These are phyloP conservation scores for Vitis rupestris DNA, from an alignment of 164 flowering plant species.

Conservation along the genomic window DNA sequence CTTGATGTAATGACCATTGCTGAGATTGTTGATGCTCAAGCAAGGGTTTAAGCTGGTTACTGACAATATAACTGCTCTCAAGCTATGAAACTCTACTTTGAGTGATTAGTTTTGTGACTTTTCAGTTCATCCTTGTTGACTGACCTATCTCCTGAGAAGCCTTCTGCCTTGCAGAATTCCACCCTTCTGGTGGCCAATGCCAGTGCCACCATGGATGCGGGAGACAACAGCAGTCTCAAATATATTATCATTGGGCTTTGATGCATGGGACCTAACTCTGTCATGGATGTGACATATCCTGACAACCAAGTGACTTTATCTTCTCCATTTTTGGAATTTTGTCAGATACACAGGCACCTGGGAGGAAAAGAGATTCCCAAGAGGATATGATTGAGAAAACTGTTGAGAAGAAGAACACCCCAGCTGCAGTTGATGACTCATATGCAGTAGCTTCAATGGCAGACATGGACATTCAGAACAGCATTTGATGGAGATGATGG, in stretches of 20 bases:
- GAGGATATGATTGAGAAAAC: constrained; percentile 67
- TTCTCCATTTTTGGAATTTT: constrained; percentile 63
- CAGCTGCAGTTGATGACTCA: no score
- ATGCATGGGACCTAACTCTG: constrained; percentile 22
- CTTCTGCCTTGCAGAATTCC: no score
- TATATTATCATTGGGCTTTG: no score
- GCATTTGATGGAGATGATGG: no score
- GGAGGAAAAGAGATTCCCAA: constrained; percentile 54
- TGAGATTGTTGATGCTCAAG: constrained; percentile 95
- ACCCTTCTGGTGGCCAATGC: no score
- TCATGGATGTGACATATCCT: constrained; percentile 44
- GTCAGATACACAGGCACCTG: constrained; percentile 63
- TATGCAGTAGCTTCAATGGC: no score
- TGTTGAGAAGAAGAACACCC: constrained; percentile 50
- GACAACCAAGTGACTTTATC: constrained; percentile 53
- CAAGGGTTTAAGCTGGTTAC: constrained; percentile 98
- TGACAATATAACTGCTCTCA: constrained; percentile 92
- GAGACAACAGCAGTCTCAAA: no score
- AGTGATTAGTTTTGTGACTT: constrained; percentile 67
- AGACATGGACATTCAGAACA: no score
- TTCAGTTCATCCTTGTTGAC: no score
- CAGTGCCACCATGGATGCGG: no score
- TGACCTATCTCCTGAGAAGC: no score
- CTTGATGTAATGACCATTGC: constrained; percentile 99
- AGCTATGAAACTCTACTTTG: constrained; percentile 83